Base-by-base conservation (phyloP, 345 rosid species). In the Isatis tinctoria region DNA sequence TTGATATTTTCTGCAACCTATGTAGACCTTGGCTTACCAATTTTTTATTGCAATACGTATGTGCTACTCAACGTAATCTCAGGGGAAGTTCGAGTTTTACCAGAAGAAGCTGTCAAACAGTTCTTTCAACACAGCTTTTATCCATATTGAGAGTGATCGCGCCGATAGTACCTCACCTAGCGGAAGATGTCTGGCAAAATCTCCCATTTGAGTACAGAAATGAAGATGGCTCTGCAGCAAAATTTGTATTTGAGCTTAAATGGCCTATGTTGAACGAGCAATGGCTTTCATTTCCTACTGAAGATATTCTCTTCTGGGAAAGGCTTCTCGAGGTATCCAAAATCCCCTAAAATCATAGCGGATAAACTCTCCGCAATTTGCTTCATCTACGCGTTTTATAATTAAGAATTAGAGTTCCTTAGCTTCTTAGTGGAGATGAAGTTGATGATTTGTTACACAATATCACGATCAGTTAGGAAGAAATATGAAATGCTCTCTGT, bases 151-250 rank as follows among this genome's bases (percentile, higher is more conserved):
- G 90, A 84, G 90, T 89, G 73, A 75, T 91, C 14, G 95, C 97
- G 53, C 98, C 98, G 0, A 88, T 91, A 60, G 69, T 94, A 71
- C 98, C 98, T 77, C 98, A 94, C 83, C 75, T 94, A 79, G 96
- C 98, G 7, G 97, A 91, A 83, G 98, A 94, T 66, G 95, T 78
- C 18, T 94, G 98, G 98, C 96, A 86, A 77, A 88, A 91, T 82
- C 95, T 94, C 67, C 96, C 98, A n/a, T 94, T 88, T 65, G 79
- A 80, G 63, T 79, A 83, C 69, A 72, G 66, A 53, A 45, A 52
- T 14, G 72, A 88, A 67, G 91, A 88, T 76, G 93, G 91, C 68
- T 85, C 90, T 41, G 33, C 79, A 40, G 87, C 90, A 47, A 74
- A 83, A 75, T 94, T 87, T 70, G 93, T 91, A 77, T 94, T 94